Conservation (phyloP, 23 red algal genomes). For the Gracilaria vermiculophylla region DNA sequence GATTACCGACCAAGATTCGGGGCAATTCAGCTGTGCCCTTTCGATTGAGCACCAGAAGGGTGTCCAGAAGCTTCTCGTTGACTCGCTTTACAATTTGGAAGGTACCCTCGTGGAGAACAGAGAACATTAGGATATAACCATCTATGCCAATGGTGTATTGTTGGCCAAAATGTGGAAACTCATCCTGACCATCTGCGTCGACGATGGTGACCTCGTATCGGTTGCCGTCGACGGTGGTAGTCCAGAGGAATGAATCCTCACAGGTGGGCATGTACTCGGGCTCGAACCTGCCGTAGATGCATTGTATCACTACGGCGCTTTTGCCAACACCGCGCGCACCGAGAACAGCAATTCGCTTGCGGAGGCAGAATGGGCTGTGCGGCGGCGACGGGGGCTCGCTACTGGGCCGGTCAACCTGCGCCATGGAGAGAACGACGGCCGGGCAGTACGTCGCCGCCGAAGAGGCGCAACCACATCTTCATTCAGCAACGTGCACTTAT, state of each 20-base stretch:
- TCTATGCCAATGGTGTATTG: conserved; percentile 89
- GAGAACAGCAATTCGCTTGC: conserved; percentile 77
- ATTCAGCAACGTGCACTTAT: no score
- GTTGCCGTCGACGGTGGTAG: conserved; percentile 42
- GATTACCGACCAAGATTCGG: conserved; percentile 91
- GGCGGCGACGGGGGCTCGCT: not conserved
- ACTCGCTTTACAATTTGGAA: conserved; percentile 80
- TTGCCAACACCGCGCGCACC: conserved; percentile 90
- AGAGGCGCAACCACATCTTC: not conserved
- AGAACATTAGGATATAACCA: conserved; percentile 91
- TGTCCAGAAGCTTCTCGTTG: conserved; percentile 75
- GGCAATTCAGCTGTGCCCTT: conserved; percentile 63
- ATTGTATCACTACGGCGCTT: conserved; percentile 77
- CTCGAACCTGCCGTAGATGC: conserved; percentile 77
- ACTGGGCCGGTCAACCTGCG: not conserved
- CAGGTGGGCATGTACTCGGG: conserved; percentile 88
- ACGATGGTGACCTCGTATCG: conserved; percentile 75
- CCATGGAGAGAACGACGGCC: not conserved
- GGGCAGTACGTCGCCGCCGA: no score
- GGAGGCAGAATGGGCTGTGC: conserved; percentile 17
- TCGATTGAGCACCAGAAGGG: conserved; percentile 48
- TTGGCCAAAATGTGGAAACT: conserved; percentile 75
- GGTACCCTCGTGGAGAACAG: conserved; percentile 62
- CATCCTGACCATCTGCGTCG: conserved; percentile 95
- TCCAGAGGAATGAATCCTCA: conserved; percentile 79